Conservation (phyloP, 371 early-diverging fungal species). For the Mortierella sp. region DNA sequence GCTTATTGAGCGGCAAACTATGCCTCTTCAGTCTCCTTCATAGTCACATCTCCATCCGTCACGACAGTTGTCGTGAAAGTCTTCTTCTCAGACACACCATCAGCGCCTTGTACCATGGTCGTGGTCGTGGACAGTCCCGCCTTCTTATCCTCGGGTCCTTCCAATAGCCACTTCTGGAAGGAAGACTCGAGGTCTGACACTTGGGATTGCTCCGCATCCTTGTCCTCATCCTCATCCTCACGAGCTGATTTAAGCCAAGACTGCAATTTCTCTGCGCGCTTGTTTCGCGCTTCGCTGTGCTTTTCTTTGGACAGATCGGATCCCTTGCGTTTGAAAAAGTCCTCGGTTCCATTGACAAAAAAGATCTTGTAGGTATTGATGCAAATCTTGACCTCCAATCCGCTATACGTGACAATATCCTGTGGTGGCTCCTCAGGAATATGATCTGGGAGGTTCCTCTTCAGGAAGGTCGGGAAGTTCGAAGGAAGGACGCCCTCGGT, state of each 20-base stretch:
- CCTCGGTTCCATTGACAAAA: slow-evolving; percentile 84
- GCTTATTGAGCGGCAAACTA: slow-evolving; percentile 6
- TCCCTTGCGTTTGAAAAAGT: slow-evolving; percentile 64
- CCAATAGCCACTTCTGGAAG: slow-evolving; percentile 46
- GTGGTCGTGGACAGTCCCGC: slow-evolving; percentile 19
- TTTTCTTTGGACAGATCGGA: slow-evolving; percentile 24
- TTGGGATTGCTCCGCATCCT: slow-evolving; percentile 24
- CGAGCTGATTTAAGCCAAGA: slow-evolving; percentile 35
- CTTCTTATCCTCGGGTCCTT: slow-evolving; percentile 43
- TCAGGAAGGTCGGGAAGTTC: slow-evolving; percentile 73
- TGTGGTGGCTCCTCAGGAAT: slow-evolving; percentile 59
- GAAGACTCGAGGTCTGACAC: slow-evolving; percentile 10
- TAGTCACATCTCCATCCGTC: slow-evolving; percentile 27
- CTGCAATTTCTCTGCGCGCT: slow-evolving; percentile 37
- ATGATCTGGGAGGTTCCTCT: slow-evolving; percentile 59
- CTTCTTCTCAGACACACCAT: slow-evolving; percentile 27
- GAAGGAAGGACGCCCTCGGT: slow-evolving; percentile 76
- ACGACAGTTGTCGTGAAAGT: slow-evolving; percentile 18
- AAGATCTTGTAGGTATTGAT: slow-evolving; percentile 90
- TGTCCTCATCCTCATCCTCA: slow-evolving; percentile 4
- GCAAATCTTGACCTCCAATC: slow-evolving; percentile 89
- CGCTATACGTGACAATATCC: slow-evolving; percentile 70
- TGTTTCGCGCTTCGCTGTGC: slow-evolving; percentile 19
- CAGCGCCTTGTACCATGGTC: slow-evolving; percentile 18
- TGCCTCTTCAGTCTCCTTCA: slow-evolving; percentile 29